Conservation (phyloP, 768 basidiomycete species). For the Leccinum subgranulosum region DNA sequence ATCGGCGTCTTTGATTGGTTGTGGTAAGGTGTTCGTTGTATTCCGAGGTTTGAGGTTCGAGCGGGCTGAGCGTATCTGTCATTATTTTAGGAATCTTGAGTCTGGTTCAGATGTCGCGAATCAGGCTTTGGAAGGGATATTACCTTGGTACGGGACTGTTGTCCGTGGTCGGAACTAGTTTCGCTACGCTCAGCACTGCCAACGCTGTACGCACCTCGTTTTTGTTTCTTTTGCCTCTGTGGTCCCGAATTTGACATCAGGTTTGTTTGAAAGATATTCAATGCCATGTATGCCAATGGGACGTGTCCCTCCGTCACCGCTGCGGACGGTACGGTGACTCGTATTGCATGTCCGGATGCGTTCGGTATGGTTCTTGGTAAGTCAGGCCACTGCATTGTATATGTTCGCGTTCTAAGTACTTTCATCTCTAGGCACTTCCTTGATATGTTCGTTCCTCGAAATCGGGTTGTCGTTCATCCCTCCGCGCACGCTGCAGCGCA, state of each 20-base stretch:
- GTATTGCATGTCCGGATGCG: constrained; percentile 70
- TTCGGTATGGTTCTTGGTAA: constrained; percentile 74
- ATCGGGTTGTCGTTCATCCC: constrained; percentile 79
- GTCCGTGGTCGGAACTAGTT: constrained; percentile 79
- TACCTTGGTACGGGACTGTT: constrained; percentile 79
- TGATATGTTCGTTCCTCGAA: constrained; percentile 77
- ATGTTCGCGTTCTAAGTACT: background rate
- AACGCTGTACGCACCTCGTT: constrained; percentile 46
- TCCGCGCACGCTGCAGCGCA: constrained; percentile 52
- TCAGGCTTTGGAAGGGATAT: constrained; percentile 58
- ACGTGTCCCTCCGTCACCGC: constrained; percentile 62
- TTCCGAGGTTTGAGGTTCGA: background rate
- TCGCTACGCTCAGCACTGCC: constrained; percentile 74
- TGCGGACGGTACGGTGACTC: constrained; percentile 57
- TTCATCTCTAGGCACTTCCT: constrained; percentile 63
- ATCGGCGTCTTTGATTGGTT: constrained; percentile 77
- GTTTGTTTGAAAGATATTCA: constrained; percentile 51
- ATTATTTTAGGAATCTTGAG: constrained; percentile 58
- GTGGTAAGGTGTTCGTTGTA: constrained; percentile 44
- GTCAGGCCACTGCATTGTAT: constrained; percentile 1
- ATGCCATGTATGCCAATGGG: constrained; percentile 74
- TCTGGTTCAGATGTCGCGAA: constrained; percentile 73
- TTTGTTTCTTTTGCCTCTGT: background rate
- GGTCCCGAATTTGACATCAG: background rate
- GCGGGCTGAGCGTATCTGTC: background rate